Evolutionary conservation across 257 asterid species (phyloP), one percentile per base, ranked within the genome.

Genomic region (Striga asiatica): DNA sequence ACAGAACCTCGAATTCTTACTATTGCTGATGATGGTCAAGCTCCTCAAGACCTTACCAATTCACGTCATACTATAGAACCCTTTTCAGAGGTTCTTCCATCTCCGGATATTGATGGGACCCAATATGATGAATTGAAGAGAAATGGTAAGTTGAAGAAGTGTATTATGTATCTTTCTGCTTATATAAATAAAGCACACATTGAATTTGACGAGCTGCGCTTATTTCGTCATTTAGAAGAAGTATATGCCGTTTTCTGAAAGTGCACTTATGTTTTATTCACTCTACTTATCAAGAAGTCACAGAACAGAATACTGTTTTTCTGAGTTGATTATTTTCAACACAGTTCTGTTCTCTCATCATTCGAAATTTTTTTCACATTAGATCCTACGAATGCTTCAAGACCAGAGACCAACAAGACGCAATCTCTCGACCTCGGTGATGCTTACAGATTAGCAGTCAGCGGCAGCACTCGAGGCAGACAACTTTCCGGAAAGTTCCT

Each of bases 401-500:
- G 62, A 46, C 57, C 16, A 37, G 66, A 43, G 49, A 67, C n/a
- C n/a, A n/a, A n/a, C n/a, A 53, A 46, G 77, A 64, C 49, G 68
- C 28, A 68, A 38, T 50, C 82, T 20, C 66, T 89, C 54, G 93
- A 89, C 37, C 87, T 89, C 37, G 84, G 82, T 8, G 97, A 85
- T 66, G 95, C 94, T 52, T 89, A 89, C 67, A 89, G 61, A 63
- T 62, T 82, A 64, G 97, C 94, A 38, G 45, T 85, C 46, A 41
- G 48, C 17, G 8, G 21, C 17, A 78, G 88, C 38, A 67, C 66
- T 54, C 75, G 79, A 66, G 81, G 83, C 24, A 72, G 91, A 43
- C 97, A 83, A 58, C 54, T 85, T 52, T 81, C 97, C 0, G 95
- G 93, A 16, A 85, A 78, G 74, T 61, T 83, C 71, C 71, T 81